Conservation (phyloP, 1,139 yeast species). For the Lodderomyces theae region DNA sequence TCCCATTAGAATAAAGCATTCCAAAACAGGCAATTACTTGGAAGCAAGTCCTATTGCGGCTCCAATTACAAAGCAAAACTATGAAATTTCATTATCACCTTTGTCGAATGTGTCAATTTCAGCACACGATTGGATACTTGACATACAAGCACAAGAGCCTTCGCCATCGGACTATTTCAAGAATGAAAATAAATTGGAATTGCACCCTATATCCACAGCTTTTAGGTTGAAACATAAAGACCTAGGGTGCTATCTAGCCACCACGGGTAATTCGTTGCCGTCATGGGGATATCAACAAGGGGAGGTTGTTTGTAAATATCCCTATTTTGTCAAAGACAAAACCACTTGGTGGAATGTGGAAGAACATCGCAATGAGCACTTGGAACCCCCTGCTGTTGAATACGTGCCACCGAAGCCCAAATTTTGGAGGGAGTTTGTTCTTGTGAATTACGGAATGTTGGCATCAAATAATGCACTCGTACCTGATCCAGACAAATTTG, state of each 20-base stretch:
- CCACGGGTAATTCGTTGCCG: slow-evolving; percentile 70
- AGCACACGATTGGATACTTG: slow-evolving; percentile 66
- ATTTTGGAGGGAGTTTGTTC: slow-evolving; percentile 69
- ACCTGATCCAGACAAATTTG: slow-evolving; percentile 69
- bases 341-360: slow-evolving; percentile 83
- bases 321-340: slow-evolving; percentile 52
- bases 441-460: slow-evolving; percentile 74
- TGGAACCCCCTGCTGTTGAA: slow-evolving; percentile 35
- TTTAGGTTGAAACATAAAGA: slow-evolving; percentile 61
- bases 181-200: slow-evolving; percentile 30
- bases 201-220: slow-evolving; percentile 71
- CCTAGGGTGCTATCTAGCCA: slow-evolving; percentile 71
- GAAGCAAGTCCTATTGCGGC: slow-evolving; percentile 63
- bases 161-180: slow-evolving; percentile 52
- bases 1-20: slow-evolving; percentile 54
- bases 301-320: slow-evolving; percentile 66
- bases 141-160: slow-evolving; percentile 54
- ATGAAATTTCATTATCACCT: slow-evolving; percentile 67
- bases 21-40: slow-evolving; percentile 49
- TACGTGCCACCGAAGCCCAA: slow-evolving; percentile 64
- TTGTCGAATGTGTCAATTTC: slow-evolving; percentile 39
- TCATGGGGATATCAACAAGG: slow-evolving; percentile 83
- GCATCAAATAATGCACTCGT: slow-evolving; percentile 73
- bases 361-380: slow-evolving; percentile 51
- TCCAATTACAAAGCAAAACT: slow-evolving; percentile 49